phyloP scores from a whole-genome alignment of 768 basidiomycete species.

The Psilocybe tampanensis region DNA sequence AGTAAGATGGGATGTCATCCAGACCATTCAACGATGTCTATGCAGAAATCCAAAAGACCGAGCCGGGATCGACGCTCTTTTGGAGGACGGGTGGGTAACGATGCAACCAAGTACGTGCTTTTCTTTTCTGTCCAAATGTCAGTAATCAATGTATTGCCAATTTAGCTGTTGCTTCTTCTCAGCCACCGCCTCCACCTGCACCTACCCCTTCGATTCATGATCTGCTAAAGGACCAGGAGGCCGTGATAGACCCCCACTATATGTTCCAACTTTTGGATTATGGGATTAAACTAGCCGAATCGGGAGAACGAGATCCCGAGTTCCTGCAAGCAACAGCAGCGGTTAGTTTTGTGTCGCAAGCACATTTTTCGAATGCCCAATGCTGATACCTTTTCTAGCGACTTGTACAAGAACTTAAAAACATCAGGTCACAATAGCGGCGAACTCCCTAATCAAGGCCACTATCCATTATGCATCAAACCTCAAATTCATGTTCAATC shows the following conservation, averaged over 20 bases:
- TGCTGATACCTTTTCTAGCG: slow-evolving; percentile 39
- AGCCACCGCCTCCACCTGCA: neutral
- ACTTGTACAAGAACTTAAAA: slow-evolving; percentile 64
- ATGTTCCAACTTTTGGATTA: slow-evolving; percentile 77
- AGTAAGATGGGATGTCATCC: slow-evolving; percentile 79
- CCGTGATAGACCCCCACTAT: slow-evolving; percentile 77
- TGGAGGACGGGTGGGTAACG: slow-evolving; percentile 80
- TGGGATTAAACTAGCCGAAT: slow-evolving; percentile 63
- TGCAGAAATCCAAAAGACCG: slow-evolving; percentile 79
- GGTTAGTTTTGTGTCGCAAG: slow-evolving; percentile 37
- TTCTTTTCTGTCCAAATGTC: neutral
- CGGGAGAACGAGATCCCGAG: slow-evolving; percentile 41
- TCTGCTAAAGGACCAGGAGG: slow-evolving; percentile 53
- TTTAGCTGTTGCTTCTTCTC: slow-evolving; percentile 17
- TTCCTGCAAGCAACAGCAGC: slow-evolving; percentile 55
- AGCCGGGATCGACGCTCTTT: slow-evolving; percentile 83
- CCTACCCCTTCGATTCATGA: slow-evolving; percentile 32
- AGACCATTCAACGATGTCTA: slow-evolving; percentile 82
- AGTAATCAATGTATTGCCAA: neutral
- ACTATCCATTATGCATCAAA: neutral
- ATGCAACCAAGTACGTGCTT: slow-evolving; percentile 55
- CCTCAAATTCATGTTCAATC: neutral
- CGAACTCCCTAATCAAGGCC: too few species aligned
- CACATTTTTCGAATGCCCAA: neutral
- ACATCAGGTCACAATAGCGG: slow-evolving; percentile 28